Base-by-base conservation (phyloP, 1,284 basidiomycete genomes). In the Vanrija pseudolonga region DNA sequence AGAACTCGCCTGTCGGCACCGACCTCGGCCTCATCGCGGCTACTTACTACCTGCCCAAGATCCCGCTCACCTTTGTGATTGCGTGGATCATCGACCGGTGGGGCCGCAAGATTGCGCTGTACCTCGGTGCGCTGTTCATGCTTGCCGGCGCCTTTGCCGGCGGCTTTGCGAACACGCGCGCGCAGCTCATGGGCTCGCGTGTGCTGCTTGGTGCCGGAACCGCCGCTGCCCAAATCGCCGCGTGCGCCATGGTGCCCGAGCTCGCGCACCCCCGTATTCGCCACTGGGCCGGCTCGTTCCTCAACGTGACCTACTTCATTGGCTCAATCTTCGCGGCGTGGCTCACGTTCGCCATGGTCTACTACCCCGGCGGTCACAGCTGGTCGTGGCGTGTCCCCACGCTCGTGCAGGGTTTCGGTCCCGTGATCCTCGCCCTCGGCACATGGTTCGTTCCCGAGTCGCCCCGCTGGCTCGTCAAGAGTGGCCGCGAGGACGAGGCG, bases 401-500 rank as follows among this genome's bases (percentile, higher is more conserved):
- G 3, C 72, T 88, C 18, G 76, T 88, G 2, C 87, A 90, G 71
- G 85, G 82, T 18, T 56, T 82, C 20, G 80, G 81, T 3, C 85
- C 86, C 2, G 37, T 86, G 9, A 52, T 85, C 3, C 85, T 87
- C 66, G 71, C 85, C 36, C 9, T 12, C 32, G 32, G 32, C 60
- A 71, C 50, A 67, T 84, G 44, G 78, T 80, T 85, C 61, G 76
- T 85, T 12, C 86, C 86, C 6, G 85, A 88, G 66, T 85, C 84
- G 28, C 85, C 86, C 20, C 80, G 86, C 28, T 87, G 81, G 76
- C 78, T 88, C 17, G 80, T 87, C 14, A 81, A 80, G 17, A 80
- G 79, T 47, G 82, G 81, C 14, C 74, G 80, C 17, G 70, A 72
- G 4, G 76, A 80, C 0, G 80, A 84, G 37, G 83, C 84, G 0